Base-by-base conservation (phyloP, 441 rosid genomes). In the Euphorbia schlechtendalii region DNA sequence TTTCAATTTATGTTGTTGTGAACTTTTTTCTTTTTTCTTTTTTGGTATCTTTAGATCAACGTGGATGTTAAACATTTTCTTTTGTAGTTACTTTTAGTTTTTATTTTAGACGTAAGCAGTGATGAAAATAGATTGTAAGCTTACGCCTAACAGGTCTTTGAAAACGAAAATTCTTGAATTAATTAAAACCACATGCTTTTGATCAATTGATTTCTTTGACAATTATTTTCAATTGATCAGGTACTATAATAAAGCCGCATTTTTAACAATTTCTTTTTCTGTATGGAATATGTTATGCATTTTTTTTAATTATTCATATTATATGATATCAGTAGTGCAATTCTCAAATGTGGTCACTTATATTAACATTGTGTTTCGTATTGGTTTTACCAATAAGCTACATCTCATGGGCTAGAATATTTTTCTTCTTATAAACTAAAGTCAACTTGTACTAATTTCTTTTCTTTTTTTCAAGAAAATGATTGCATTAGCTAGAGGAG, bases 31-130 rank as follows among this genome's bases (percentile, higher is more conserved):
- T 43, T 30, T 30, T 55, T 18, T 9, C 9, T 7, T 1, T 20
- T 51, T 20, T 3, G 2, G 1, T 17, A 5, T 48, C 21, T 46
- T 46, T 46, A 13, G 17, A 14, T 21, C 21, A 1, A 10, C 2
- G 1, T 6, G 17, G 24, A 1, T 10, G 2, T 18, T 5, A 45
- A 45, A 45, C 36, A 17, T 34, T 60, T 38, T 6, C 13, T 41
- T 45, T 36, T 51, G 45, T 32, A 32, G 7, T 64, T 63, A 18
- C 12, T 60, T 49, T 34, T 10, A 21, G 30, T 32, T 59, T 58
- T 30, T 2, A 22, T 17, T 64, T 57, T 41, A 28, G 46, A 66
- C 77, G 84, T 78, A 81, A 81, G 82, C 79, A 69, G 60, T 78
- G 84, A 81, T 81, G 84, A 60, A 72, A 76, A 51, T 45, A 22